Conservation (phyloP, 345 rosid genomes). For the Anacardium occidentale region DNA sequence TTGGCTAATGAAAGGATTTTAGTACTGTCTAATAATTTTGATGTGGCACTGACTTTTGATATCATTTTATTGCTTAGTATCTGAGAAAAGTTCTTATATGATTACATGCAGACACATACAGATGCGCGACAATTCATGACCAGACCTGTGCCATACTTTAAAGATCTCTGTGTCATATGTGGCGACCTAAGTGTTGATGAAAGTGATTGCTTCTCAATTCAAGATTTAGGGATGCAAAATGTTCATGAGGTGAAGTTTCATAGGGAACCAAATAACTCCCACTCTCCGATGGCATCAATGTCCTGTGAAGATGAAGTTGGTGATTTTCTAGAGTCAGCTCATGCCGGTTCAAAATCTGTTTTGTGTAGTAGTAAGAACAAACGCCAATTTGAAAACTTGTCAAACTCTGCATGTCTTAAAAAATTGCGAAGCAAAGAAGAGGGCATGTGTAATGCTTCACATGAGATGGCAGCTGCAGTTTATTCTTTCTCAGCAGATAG, state of each 20-base stretch:
- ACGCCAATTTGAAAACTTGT: conserved; percentile 39
- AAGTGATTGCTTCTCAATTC: conserved; percentile 47
- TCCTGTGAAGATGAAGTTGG: conserved; percentile 48
- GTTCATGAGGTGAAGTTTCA: conserved; percentile 33
- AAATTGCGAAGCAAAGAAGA: conserved; percentile 38
- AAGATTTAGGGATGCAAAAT: conserved; percentile 48
- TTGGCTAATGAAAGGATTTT: too few species aligned
- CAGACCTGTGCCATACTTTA: conserved; percentile 71
- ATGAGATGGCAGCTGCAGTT: conserved; percentile 37
- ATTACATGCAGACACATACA: conserved; percentile 54
- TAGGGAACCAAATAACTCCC: conserved; percentile 28
- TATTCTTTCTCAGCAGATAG: conserved; percentile 29
- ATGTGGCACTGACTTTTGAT: too few species aligned
- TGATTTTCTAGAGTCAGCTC: conserved; percentile 23
- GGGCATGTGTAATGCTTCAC: conserved; percentile 18
- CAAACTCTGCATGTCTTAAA: conserved; percentile 28
- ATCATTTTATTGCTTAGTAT: conserved; percentile 6
- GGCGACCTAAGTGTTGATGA: conserved; percentile 41
- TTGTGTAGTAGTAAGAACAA: conserved; percentile 37
- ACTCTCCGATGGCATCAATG: conserved; percentile 32
- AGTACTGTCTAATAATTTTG: too few species aligned
- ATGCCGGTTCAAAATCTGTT: conserved; percentile 24
- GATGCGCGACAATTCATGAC: conserved; percentile 79
- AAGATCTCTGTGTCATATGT: conserved; percentile 65
- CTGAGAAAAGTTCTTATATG: conserved; percentile 9